phyloP scores from a whole-genome alignment of 495 filamentous ascomycete species.

The Podospora tetraspora region DNA sequence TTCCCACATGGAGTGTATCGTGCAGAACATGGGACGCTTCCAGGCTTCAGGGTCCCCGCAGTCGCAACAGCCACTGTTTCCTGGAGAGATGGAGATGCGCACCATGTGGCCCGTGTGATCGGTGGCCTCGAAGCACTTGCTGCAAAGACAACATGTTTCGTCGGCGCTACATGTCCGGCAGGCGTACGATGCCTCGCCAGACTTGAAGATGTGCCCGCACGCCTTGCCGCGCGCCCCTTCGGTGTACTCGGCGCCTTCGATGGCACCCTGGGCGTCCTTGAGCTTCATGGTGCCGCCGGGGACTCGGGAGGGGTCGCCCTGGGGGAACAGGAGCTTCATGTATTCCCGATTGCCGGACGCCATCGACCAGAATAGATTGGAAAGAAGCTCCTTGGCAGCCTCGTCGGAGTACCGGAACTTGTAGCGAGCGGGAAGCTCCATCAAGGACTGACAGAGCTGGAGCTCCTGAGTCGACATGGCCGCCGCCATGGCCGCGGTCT shows the following conservation, averaged over 20 bases:
- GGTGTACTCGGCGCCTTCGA: slow-evolving; percentile 91
- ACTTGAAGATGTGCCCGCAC: slow-evolving; percentile 96
- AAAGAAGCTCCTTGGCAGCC: slow-evolving; percentile 63
- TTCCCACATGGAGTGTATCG: slow-evolving; percentile 73
- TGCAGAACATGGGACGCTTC: slow-evolving; percentile 80
- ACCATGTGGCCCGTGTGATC: slow-evolving; percentile 94
- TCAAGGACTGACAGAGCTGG: slow-evolving; percentile 70
- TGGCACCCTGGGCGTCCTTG: slow-evolving; percentile 78
- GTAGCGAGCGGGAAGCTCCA: slow-evolving; percentile 62
- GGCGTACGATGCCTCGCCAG: slow-evolving; percentile 84
- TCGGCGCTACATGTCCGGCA: slow-evolving; percentile 89
- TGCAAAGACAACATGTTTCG: slow-evolving; percentile 81
- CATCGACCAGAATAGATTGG: slow-evolving; percentile 80
- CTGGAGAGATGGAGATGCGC: slow-evolving; percentile 73
- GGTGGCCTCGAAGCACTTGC: slow-evolving; percentile 88
- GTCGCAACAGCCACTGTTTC: slow-evolving; percentile 94
- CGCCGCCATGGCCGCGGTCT: slow-evolving; percentile 32
- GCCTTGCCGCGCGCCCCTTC: slow-evolving; percentile 85
- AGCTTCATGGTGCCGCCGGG: slow-evolving; percentile 60
- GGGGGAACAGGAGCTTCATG: slow-evolving; percentile 71
- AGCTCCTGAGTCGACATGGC: slow-evolving; percentile 67
- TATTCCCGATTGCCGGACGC: slow-evolving; percentile 66
- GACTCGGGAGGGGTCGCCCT: slow-evolving; percentile 52
- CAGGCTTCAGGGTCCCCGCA: slow-evolving; percentile 95
- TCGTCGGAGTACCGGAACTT: slow-evolving; percentile 64